These are phyloP conservation scores for Lycium barbarum DNA, from an alignment of 257 asterid species.

Conservation along the genomic window DNA sequence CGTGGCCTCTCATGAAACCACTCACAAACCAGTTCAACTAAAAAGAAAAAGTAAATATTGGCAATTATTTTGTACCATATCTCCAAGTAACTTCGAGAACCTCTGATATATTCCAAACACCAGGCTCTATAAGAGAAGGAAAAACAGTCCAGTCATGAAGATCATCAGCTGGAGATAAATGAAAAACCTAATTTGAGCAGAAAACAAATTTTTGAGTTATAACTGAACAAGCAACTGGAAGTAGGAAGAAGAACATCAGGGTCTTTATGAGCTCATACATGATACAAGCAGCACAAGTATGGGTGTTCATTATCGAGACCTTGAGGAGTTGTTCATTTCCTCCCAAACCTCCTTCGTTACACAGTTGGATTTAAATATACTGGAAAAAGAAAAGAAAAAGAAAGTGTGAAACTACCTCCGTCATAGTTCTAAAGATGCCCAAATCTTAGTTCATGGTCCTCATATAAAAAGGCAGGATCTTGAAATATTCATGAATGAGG, in stretches of 20 bases:
- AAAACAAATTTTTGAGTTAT: not conserved
- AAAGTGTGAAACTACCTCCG: constrained; percentile 5
- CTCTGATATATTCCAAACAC: not conserved
- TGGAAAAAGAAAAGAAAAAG: not conserved
- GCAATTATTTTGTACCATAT: not conserved
- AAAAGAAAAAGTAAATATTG: not conserved
- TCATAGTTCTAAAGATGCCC: not conserved
- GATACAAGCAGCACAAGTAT: not conserved
- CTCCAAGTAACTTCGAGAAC: not conserved
- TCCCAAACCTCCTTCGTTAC: not conserved
- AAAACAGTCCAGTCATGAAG: not conserved
- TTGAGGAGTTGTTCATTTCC: not conserved
- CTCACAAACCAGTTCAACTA: not conserved
- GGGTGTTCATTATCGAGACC: not conserved
- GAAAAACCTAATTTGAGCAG: not conserved
- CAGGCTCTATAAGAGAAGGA: not conserved
- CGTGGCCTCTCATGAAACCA: constrained; percentile 1
- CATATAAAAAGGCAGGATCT: not conserved
- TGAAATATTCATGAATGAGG: not conserved
- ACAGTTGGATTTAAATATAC: not conserved
- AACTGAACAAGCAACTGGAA: not conserved
- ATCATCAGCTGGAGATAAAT: not conserved
- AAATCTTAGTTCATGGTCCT: constrained; percentile 12
- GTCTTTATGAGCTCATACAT: not conserved
- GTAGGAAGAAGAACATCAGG: not conserved